These are phyloP conservation scores for Arthrinium puccinioides DNA, from an alignment of 2,329 filamentous ascomycete genomes.

Conservation along the genomic window DNA sequence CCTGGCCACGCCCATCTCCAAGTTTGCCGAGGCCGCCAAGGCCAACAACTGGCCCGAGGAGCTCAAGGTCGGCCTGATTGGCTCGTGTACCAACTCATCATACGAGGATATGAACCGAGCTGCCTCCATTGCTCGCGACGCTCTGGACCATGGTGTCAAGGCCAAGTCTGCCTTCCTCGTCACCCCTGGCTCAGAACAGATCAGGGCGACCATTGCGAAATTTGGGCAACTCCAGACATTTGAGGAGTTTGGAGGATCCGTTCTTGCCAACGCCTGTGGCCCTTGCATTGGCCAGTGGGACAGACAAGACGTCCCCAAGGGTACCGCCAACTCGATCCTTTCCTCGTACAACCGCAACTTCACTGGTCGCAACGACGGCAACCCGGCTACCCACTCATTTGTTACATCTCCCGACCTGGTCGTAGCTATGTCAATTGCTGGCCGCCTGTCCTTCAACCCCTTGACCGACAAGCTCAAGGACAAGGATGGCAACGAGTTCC, in stretches of 20 bases:
- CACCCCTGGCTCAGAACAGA: slow-evolving; percentile 94
- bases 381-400: slow-evolving; percentile 90
- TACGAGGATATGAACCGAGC: slow-evolving; percentile 89
- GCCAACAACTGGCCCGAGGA: slow-evolving; percentile 94
- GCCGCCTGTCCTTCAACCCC: slow-evolving; percentile 88
- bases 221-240: slow-evolving; percentile 91
- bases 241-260: slow-evolving; percentile 90
- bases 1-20: slow-evolving; percentile 93
- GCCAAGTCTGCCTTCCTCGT: slow-evolving; percentile 90
- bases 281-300: slow-evolving; percentile 96
- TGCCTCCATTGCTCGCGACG: slow-evolving; percentile 85
- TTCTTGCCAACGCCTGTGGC: slow-evolving; percentile 92
- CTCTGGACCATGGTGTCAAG: slow-evolving; percentile 87
- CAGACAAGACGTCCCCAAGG: slow-evolving; percentile 88
- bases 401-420: slow-evolving; percentile 87
- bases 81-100: slow-evolving; percentile 91
- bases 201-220: slow-evolving; percentile 83
- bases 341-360: slow-evolving; percentile 99
- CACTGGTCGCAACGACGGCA: slow-evolving; percentile 94
- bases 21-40: slow-evolving; percentile 92
- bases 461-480: slow-evolving; percentile 86
- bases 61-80: slow-evolving; percentile 93
- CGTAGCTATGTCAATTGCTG: slow-evolving; percentile 78
- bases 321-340: slow-evolving; percentile 90
- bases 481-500: slow-evolving; percentile 95